Evolutionary conservation across 306 rosid genomes (phyloP), one percentile per base, ranked within the genome.

Genomic region (Aeschynomene evenia): DNA sequence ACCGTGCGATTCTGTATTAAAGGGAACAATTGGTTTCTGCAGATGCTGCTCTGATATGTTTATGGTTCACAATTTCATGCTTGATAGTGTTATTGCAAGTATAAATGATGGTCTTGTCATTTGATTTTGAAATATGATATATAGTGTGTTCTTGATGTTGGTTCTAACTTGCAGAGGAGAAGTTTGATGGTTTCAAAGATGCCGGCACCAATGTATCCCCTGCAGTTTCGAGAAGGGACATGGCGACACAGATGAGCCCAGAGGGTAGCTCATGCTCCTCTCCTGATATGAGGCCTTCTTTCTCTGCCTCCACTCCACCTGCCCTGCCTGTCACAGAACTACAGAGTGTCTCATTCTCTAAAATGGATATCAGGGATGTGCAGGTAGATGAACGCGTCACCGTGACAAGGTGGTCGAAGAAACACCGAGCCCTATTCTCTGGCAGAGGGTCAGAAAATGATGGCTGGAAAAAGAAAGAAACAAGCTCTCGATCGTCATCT

Each of bases 181-280:
- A 84, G 71, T 60, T 73, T 60, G 85, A 82, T 72, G 82, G 72
- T 75, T 80, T 85, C 65, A 87, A 84, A 87, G 96, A 91, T 79
- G 91, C 87, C 0, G 91, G 80, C 42, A 83, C 87, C 40, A 84
- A 85, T 71, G 81, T 88, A 64, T 88, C 91, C 64, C 78, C 84
- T 15, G 83, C 80, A 23, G 88, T 89, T 79, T 91, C 96, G 51
- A 87, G 96, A 80, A 85, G 97, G 84, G 99, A 94, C 80, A 91
- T 94, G 99, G 96, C 99, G 20, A 91, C 99, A 43, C 99, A 94
- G 80, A 94, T 94, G 99, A 94, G 97, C 87, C 99, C 99, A 4
- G 96, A 85, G 71, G 83, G 80, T 15, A 88, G 96, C 61, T 52
- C 80, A 42, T 87, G 82, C 55, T 88, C 99, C 51, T 88, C 99